Evolutionary conservation across 78 protist genomes (phyloP), one percentile per base, ranked within the genome.

Genomic region (Fonticula alba): DNA sequence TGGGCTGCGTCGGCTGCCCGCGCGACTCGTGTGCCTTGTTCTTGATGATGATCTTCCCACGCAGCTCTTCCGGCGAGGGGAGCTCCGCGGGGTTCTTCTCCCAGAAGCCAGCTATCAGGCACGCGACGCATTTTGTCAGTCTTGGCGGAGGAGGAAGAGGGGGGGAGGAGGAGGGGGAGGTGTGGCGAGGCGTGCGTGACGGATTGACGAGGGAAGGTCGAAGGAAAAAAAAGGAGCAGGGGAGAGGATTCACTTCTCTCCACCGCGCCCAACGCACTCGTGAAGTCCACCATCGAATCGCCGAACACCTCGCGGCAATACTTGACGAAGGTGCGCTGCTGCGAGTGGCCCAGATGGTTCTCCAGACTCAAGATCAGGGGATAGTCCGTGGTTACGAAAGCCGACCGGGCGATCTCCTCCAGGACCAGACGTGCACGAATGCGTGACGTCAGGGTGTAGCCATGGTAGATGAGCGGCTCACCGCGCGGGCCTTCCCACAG

Each of bases 311-410:
- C n/a, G n/a, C n/a, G n/a, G n/a, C n/a, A n/a, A n/a, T n/a, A n/a
- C 13, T 24, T 36, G 31, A 68, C 76, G 56, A 71, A 49, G 17
- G 0, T 5, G 22, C 0, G 7, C 66, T 73, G 78, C 62, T 66
- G 75, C 31, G 53, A 41, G 6, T 27, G n/a, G n/a, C 51, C 17
- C 61, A 74, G 62, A 63, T 73, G 84, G 63, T 72, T 69, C 68
- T 88, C 95, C 3, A 88, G 66, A 22, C 80, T 72, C n/a, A 88
- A 80, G 7, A 88, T 78, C 27, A 88, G 80, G 0, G 95, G 95
- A 40, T 64, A 88, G 9, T 73, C 76, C 0, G 86, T 69, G 7
- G 62, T 37, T 29, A n/a, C 67, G 59, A 83, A 84, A 5, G 79
- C 84, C 58, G 71, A 29, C 24, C 46, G 29, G 40, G 60, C 52